Conservation (phyloP, 805 yeast species). For the Ogataea nitratoaversa region DNA sequence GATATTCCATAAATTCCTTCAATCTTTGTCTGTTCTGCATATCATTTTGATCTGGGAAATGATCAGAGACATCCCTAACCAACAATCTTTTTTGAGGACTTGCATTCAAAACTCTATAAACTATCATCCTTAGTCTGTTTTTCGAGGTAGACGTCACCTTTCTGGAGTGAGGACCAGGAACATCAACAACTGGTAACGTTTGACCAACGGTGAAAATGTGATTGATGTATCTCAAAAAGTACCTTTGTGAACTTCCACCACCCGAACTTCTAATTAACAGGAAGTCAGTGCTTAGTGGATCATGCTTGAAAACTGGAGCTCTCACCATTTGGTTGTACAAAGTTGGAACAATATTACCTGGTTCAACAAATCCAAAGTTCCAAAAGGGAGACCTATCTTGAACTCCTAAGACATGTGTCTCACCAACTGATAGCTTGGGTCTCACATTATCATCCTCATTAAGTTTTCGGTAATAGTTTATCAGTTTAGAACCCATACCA, state of each 20-base stretch:
- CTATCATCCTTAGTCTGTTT: constrained; percentile 90
- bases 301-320: constrained; percentile 92
- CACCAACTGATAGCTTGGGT: constrained; percentile 87
- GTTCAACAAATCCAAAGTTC: constrained; percentile 96
- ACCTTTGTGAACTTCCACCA: constrained; percentile 62
- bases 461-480: constrained; percentile 87
- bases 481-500: constrained; percentile 94
- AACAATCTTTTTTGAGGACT: constrained; percentile 69
- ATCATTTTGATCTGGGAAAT: constrained; percentile 95
- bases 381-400: constrained; percentile 97
- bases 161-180: constrained; percentile 97
- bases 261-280: constrained; percentile 76
- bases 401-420: constrained; percentile 92
- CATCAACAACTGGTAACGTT: constrained; percentile 85
- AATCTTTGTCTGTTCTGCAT: constrained; percentile 94
- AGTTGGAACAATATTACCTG: constrained; percentile 91
- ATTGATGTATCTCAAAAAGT: constrained; percentile 63
- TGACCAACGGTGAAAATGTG: constrained; percentile 87
- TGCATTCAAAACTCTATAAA: constrained; percentile 77
- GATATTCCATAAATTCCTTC: constrained; percentile 97
- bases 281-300: constrained; percentile 73
- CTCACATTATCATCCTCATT: constrained; percentile 76
- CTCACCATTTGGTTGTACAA: constrained; percentile 85
- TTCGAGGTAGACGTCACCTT: constrained; percentile 91
- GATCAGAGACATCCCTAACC: constrained; percentile 83